Base-by-base conservation (phyloP, 1,284 basidiomycete genomes). In the Exobasidium cylindrosporum region DNA sequence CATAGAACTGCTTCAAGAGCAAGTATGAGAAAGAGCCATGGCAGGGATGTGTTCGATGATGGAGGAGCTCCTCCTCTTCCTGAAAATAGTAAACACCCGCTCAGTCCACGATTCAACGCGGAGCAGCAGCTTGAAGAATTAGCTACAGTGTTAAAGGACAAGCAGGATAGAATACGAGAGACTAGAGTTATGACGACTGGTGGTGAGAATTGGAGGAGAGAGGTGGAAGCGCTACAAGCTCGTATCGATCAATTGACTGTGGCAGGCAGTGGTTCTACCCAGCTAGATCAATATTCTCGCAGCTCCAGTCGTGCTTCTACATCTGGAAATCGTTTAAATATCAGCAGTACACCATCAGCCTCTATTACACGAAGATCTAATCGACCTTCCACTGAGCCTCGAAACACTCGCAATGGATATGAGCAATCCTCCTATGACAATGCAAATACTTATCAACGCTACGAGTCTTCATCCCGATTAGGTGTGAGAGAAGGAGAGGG, bases 1-100 rank as follows among this genome's bases (percentile, higher is more conserved):
- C 70, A 70, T 50, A 66, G 69, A 44, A 55, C 66, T 29, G 70
- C 67, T 11, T 73, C 70, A 40, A 60, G 70, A 40, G 68, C 62
- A 60, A 67, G 69, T 57, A 65, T 70, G 67, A 66, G 66, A 46
- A 64, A 53, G 23, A 61, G 59, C 11, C 57, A 67, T 50, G 70
- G 70, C 17, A 58, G 66, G 4, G 70, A 70, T 53, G 64, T 67
- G 53, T 72, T 72, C 26, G 67, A 69, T 43, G 61, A 65, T n/a
- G 69, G 67, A n/a, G 35, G 57, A 11, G 29, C 52, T 28, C 57
- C 62, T 5, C 52, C 62, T 1, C 11, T 32, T 21, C 57, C 40
- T 21, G 53, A 35, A 31, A 21, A 26, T 26, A 29, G 24, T 24
- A 28, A 13, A 2, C 47, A 50, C n/a, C n/a, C 47, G 26, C 26